Evolutionary conservation across 331 rosid species (phyloP), one percentile per base, ranked within the genome.

Genomic region (Acacia pycnantha): DNA sequence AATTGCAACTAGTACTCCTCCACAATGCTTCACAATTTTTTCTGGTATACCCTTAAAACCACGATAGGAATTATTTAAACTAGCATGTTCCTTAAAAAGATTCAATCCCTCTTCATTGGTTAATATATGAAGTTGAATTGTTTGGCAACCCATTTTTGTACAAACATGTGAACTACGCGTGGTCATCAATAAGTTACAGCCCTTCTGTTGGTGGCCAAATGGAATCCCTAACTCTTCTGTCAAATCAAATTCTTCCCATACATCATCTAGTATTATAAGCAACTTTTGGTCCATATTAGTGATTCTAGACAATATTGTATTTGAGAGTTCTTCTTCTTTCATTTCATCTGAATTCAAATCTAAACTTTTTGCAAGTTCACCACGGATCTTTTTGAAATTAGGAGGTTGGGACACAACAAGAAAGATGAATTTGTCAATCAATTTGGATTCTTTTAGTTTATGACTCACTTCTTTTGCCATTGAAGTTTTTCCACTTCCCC

Each of bases 1-100:
- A 75, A 76, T 44, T 44, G 81, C 84, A 26, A 74, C 3, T 0
- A 84, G 84, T 15, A 84, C 21, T 26, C 83, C 40, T 67, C 70
- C 41, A 74, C 87, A 76, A 4, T 70, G 74, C 5, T 68, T 50
- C 2, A 40, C 62, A 58, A 84, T 77, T 7, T 84, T 18, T 18
- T 51, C 8, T 1, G 22, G 9, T 22, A 5, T 18, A 2, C 58
- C 58, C 58, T 18, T 51, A 2, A 16, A 51, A 51, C 58, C 22
- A 51, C 10, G n/a, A 16, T 6, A 18, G 5, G 50, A 26, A 50
- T 0, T 6, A n/a, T 76, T n/a, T 26, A 76, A 18, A 70, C 37
- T 2, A 1, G 26, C 26, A 19, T 54, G 24, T 21, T 1, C 1
- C 1, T 19, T 0, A 8, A 54, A 54, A 19, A 54, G 61, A 19